Evolutionary conservation across 2,329 filamentous ascomycete species (phyloP).

Genomic region (Calonectria hongkongensis): DNA sequence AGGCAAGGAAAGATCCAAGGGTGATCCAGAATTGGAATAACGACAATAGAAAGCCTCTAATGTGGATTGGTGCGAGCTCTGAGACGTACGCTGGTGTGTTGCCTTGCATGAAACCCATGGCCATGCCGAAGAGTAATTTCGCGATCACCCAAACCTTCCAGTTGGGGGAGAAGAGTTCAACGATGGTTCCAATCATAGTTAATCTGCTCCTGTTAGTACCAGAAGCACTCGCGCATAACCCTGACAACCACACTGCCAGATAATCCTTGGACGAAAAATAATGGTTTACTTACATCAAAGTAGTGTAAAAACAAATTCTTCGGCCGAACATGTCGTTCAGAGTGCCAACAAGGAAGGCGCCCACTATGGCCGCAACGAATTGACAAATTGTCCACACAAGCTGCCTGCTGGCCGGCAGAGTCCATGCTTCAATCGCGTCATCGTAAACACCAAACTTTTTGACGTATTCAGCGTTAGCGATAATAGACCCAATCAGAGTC

Average conservation of each 20-base stretch:
- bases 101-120: constrained; percentile 19
- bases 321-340: neutral
- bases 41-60: constrained; percentile 5
- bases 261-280: neutral
- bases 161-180: neutral
- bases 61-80: neutral
- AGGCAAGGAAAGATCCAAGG: constrained; percentile 1
- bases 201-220: neutral
- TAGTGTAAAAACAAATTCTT: constrained; percentile 1
- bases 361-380: neutral
- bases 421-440: neutral
- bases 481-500: constrained; percentile 14
- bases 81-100: constrained; percentile 8
- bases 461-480: neutral
- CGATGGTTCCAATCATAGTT: constrained; percentile 7
- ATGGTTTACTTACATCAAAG: neutral
- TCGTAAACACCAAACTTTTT: constrained; percentile 14
- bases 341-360: neutral
- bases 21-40: constrained; percentile 6
- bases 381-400: constrained; percentile 16
- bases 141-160: constrained; percentile 18
- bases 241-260: neutral
- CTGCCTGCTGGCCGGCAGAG: neutral
- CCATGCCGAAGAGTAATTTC: constrained; percentile 1
- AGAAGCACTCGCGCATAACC: neutral